phyloP scores from a whole-genome alignment of 371 early-diverging fungal species.

The Rhizopus arrhizus region DNA sequence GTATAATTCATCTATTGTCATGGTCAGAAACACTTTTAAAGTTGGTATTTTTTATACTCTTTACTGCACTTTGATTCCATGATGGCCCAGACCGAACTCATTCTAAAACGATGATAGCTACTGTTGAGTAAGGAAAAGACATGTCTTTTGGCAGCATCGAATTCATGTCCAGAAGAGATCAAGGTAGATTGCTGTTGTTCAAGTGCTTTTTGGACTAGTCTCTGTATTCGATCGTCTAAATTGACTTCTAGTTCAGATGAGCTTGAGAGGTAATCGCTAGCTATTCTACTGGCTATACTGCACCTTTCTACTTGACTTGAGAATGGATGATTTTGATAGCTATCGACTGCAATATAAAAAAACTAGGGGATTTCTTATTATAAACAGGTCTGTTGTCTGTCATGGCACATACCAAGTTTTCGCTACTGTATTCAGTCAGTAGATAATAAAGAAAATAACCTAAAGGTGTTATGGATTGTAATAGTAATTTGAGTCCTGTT shows the following conservation, averaged over 20 bases:
- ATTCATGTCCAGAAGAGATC: constrained; percentile 29
- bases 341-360: constrained; percentile 54
- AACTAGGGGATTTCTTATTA: constrained; percentile 30
- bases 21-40: too few relatives aligned
- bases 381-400: too few relatives aligned
- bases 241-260: constrained; percentile 49
- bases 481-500: constrained; percentile 44
- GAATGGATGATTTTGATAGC: constrained; percentile 41
- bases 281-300: constrained; percentile 36
- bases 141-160: constrained; percentile 46
- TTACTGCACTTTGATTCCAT: constrained; percentile 33
- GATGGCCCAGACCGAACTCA: constrained; percentile 24
- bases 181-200: constrained; percentile 33
- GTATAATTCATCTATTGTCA: constrained; percentile 1
- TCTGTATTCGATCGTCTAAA: constrained; percentile 43
- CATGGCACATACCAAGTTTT: constrained; percentile 46
- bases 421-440: constrained; percentile 47
- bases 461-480: constrained; percentile 45
- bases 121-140: constrained; percentile 43
- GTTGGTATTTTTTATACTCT: too few relatives aligned
- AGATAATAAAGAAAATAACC: constrained; percentile 52
- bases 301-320: constrained; percentile 26
- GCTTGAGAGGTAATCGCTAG: constrained; percentile 41
- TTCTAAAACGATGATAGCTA: constrained; percentile 40
- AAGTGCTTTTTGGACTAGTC: constrained; percentile 25